Evolutionary conservation across 163 green algal genomes (phyloP).

Genomic region (Chloromonas sp.): DNA sequence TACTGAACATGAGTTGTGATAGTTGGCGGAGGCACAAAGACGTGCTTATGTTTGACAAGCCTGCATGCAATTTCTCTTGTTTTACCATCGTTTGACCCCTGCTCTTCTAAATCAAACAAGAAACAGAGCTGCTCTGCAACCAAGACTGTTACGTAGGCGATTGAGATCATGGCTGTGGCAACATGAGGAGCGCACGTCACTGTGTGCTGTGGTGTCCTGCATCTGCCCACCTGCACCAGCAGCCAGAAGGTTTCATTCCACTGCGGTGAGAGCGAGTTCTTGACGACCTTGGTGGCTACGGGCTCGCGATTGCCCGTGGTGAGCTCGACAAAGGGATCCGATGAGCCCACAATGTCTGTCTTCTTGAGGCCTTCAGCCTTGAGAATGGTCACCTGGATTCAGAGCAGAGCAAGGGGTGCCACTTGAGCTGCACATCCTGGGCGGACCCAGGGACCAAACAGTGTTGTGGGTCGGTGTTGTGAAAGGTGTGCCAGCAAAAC

Average conservation of each 20-base stretch:
- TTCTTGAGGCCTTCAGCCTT: constrained; percentile 39
- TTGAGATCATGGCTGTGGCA: too few species aligned
- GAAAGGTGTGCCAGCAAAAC: background rate
- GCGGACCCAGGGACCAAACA: background rate
- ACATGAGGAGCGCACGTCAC: too few species aligned
- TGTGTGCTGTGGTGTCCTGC: too few species aligned
- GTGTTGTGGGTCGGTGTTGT: background rate
- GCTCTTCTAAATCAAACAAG: too few species aligned
- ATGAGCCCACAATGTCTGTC: constrained; percentile 10
- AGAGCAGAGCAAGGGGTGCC: too few species aligned
- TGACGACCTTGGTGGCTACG: constrained; percentile 23
- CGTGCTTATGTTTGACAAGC: too few species aligned
- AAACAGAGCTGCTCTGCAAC: too few species aligned
- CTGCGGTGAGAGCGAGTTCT: constrained; percentile 7
- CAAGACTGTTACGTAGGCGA: too few species aligned
- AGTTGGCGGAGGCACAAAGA: too few species aligned
- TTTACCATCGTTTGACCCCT: too few species aligned
- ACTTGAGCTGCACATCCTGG: background rate
- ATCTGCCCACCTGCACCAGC: constrained; percentile 15
- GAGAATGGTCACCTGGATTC: constrained; percentile 35
- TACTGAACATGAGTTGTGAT: too few species aligned
- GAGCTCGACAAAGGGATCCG: constrained; percentile 51
- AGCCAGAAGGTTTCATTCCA: constrained; percentile 21
- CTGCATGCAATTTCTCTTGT: too few species aligned
- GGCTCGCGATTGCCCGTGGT: constrained; percentile 37